These are phyloP conservation scores for Striga hermonthica DNA, from an alignment of 305 asterid species.

Conservation along the genomic window DNA sequence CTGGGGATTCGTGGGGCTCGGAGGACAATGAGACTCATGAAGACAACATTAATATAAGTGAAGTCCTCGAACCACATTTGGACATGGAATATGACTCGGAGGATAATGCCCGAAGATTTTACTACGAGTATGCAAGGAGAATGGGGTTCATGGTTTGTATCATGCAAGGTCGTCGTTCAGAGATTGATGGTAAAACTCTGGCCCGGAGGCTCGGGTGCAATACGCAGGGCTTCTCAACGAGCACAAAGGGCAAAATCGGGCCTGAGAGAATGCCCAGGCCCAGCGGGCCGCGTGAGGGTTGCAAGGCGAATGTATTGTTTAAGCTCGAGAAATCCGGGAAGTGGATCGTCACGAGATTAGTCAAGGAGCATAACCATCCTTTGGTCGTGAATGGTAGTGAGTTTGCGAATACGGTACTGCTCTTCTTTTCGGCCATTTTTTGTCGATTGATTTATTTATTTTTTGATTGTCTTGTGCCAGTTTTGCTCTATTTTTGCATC, in stretches of 20 bases:
- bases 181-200: slow-evolving; percentile 56
- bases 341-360: slow-evolving; percentile 56
- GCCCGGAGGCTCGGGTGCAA: slow-evolving; percentile 70
- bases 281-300: slow-evolving; percentile 64
- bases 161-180: slow-evolving; percentile 64
- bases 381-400: slow-evolving; percentile 36
- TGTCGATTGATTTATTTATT: background rate
- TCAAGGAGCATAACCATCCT: slow-evolving; percentile 64
- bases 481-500: background rate
- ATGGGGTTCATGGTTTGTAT: slow-evolving; percentile 55
- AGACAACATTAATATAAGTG: slow-evolving; percentile 33
- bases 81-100: slow-evolving; percentile 70
- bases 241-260: slow-evolving; percentile 37
- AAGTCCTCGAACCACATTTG: slow-evolving; percentile 45
- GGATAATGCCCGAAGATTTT: slow-evolving; percentile 55
- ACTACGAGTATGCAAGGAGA: slow-evolving; percentile 51
- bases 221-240: slow-evolving; percentile 58
- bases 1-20: slow-evolving; percentile 32
- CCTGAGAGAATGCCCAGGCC: slow-evolving; percentile 49
- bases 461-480: no score
- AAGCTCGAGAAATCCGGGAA: slow-evolving; percentile 60
- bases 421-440: background rate
- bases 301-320: slow-evolving; percentile 57
- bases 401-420: slow-evolving; percentile 38
- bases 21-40: slow-evolving; percentile 36